Evolutionary conservation across 768 basidiomycete species (phyloP).

Genomic region (Russula abietina): DNA sequence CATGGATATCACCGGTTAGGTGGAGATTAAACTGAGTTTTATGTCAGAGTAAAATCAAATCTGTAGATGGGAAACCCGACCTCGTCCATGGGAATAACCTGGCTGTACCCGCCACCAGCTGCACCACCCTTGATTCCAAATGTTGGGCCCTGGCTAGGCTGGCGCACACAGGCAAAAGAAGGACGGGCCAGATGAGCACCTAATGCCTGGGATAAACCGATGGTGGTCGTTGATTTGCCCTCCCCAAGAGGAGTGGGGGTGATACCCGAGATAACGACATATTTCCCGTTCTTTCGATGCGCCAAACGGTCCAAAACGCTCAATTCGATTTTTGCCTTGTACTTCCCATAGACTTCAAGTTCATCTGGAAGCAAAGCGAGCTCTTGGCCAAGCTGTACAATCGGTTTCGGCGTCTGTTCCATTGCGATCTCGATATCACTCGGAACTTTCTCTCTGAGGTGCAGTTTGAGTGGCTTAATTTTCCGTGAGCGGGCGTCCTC

Average conservation of each 20-base stretch:
- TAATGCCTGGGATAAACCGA: slow-evolving; percentile 93
- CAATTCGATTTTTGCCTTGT: slow-evolving; percentile 96
- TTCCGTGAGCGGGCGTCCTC: slow-evolving; percentile 58
- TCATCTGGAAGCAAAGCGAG: slow-evolving; percentile 83
- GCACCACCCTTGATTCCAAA: slow-evolving; percentile 99
- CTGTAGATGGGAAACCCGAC: slow-evolving; percentile 34
- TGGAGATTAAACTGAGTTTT: slow-evolving; percentile 80
- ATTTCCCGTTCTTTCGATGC: slow-evolving; percentile 89
- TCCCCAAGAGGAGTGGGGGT: slow-evolving; percentile 96
- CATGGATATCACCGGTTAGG: slow-evolving; percentile 95
- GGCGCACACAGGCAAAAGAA: slow-evolving; percentile 93
- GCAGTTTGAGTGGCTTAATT: slow-evolving; percentile 72
- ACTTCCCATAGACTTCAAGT: slow-evolving; percentile 89
- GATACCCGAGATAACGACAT: slow-evolving; percentile 93
- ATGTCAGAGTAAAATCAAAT: slow-evolving; percentile 4
- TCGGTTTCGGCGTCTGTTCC: slow-evolving; percentile 88
- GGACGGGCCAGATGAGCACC: slow-evolving; percentile 91
- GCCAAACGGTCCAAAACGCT: slow-evolving; percentile 76
- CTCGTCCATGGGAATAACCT: slow-evolving; percentile 99
- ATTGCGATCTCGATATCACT: slow-evolving; percentile 95
- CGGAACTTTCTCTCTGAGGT: slow-evolving; percentile 81
- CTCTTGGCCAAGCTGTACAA: slow-evolving; percentile 78
- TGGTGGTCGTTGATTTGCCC: slow-evolving; percentile 97
- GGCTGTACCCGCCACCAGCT: slow-evolving; percentile 96
- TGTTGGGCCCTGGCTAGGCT: slow-evolving; percentile 97